phyloP scores from a whole-genome alignment of 441 rosid species.

The Rhodomyrtus psidioides region DNA sequence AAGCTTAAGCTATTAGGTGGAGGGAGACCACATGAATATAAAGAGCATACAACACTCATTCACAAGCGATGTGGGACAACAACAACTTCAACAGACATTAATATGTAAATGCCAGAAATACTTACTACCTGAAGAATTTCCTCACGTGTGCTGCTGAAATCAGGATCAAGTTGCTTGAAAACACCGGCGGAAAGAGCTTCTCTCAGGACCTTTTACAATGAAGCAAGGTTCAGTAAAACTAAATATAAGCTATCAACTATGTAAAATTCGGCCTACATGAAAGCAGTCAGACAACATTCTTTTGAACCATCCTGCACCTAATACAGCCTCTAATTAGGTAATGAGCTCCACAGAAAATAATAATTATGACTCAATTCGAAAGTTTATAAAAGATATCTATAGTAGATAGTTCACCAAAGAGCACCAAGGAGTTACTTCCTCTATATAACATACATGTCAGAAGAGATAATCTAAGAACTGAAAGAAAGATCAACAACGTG shows the following conservation, averaged over 20 bases:
- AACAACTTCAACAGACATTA: too few species aligned
- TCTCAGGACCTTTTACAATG: constrained; percentile 41
- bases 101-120: background rate
- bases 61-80: too few species aligned
- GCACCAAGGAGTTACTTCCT: background rate
- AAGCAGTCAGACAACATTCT: background rate
- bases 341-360: background rate
- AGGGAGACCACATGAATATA: too few species aligned
- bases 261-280: background rate
- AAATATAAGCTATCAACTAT: background rate
- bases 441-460: background rate
- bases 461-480: background rate
- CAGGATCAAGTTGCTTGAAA: constrained; percentile 38
- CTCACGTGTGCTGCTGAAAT: constrained; percentile 60
- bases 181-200: constrained; percentile 45
- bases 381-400: background rate
- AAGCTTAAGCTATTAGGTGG: too few species aligned
- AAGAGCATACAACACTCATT: too few species aligned
- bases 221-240: background rate
- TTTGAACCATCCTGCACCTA: background rate
- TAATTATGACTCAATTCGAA: background rate
- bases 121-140: constrained; percentile 68
- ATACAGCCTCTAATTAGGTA: background rate
- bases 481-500: background rate
- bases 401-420: background rate